These are phyloP conservation scores for Tetradesmus obliquus DNA, from an alignment of 139 green algal species.

Conservation along the genomic window DNA sequence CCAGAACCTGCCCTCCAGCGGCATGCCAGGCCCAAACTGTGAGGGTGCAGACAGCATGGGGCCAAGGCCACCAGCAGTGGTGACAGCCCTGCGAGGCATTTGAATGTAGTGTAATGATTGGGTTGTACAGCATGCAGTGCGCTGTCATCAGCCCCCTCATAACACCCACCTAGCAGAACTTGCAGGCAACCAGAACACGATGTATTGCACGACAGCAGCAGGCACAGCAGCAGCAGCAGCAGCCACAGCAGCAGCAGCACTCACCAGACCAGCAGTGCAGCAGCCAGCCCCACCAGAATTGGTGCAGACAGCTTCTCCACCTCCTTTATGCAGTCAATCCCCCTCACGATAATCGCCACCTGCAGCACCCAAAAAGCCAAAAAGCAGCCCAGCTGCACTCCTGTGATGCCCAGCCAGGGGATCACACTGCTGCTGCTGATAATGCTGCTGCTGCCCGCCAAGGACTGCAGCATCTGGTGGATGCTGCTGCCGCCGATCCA, in stretches of 20 bases:
- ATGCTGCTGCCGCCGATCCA: slow-evolving; percentile 70
- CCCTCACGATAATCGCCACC: slow-evolving; percentile 71
- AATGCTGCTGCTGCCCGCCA: slow-evolving; percentile 31
- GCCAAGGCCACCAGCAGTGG: slow-evolving; percentile 61
- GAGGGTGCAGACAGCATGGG: slow-evolving; percentile 79
- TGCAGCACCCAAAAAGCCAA: slow-evolving; percentile 73
- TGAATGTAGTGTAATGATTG: too few relatives aligned
- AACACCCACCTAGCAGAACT: not conserved
- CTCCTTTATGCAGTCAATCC: slow-evolving; percentile 83
- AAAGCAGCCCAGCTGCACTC: slow-evolving; percentile 74
- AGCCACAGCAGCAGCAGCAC: not conserved
- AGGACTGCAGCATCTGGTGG: slow-evolving; percentile 55
- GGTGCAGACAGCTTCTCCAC: slow-evolving; percentile 81
- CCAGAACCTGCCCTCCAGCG: slow-evolving; percentile 76
- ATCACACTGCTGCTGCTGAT: slow-evolving; percentile 12
- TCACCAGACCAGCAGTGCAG: slow-evolving; percentile 75
- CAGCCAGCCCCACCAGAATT: slow-evolving; percentile 77
- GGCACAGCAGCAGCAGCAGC: not conserved
- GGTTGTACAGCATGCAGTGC: not conserved
- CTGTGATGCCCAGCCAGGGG: slow-evolving; percentile 64
- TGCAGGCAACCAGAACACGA: not conserved
- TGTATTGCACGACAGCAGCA: slow-evolving; percentile 35
- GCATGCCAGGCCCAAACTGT: slow-evolving; percentile 72
- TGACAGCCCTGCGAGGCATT: slow-evolving; percentile 45
- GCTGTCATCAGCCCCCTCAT: not conserved